Evolutionary conservation across 768 basidiomycete genomes (phyloP).

Genomic region (Rhizopogon roseolus): DNA sequence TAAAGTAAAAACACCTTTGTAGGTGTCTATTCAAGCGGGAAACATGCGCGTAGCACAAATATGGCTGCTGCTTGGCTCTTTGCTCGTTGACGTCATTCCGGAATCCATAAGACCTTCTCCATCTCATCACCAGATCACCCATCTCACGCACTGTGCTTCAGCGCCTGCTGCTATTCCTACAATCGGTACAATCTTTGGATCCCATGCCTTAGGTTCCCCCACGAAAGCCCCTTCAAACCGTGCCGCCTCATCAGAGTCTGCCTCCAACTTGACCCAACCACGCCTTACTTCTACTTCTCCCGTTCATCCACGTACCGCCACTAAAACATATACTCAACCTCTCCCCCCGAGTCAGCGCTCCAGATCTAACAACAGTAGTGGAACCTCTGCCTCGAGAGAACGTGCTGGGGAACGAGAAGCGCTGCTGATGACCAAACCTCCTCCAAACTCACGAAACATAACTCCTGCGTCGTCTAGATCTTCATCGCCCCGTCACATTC

Average conservation of each 20-base stretch:
- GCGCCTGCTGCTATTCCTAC: slow-evolving; percentile 37
- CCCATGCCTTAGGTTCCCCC: slow-evolving; percentile 6
- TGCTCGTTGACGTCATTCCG: slow-evolving; percentile 47
- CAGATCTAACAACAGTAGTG: slow-evolving; percentile 9
- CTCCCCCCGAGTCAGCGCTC: slow-evolving; percentile 9
- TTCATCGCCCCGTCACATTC: slow-evolving; percentile 48
- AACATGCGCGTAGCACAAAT: slow-evolving; percentile 53
- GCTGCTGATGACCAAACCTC: slow-evolving; percentile 18
- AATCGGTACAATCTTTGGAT: slow-evolving; percentile 7
- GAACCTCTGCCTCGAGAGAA: slow-evolving; percentile 23
- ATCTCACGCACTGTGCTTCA: slow-evolving; percentile 33
- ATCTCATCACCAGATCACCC: slow-evolving; percentile 15
- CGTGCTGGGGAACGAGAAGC: slow-evolving; percentile 14
- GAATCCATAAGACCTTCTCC: slow-evolving; percentile 23
- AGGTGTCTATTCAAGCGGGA: slow-evolving; percentile 60
- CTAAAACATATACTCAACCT: neutral
- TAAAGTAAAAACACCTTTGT: neutral
- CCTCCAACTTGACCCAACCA: neutral
- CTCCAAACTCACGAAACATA: slow-evolving; percentile 38
- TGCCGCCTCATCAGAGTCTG: slow-evolving; percentile 21
- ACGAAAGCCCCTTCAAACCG: slow-evolving; percentile 22
- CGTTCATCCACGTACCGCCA: slow-evolving; percentile 16
- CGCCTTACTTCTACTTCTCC: slow-evolving; percentile 16
- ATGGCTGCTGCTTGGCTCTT: slow-evolving; percentile 62
- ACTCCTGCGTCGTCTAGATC: slow-evolving; percentile 57